These are phyloP conservation scores for Wickerhamiella domercqiae DNA, from an alignment of 805 yeast species.

Conservation along the genomic window DNA sequence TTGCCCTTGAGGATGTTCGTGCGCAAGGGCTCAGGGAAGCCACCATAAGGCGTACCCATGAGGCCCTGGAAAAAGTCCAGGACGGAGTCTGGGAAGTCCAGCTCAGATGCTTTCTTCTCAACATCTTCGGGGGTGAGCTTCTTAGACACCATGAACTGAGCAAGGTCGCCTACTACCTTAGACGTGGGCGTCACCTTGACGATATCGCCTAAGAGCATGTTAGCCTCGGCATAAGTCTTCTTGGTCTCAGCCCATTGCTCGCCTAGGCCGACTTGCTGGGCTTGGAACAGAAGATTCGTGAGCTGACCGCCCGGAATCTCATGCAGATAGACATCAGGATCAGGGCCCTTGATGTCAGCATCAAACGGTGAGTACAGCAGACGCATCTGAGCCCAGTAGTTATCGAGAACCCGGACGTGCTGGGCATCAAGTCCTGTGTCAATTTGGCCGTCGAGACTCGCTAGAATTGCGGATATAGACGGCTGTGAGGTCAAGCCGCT, in stretches of 20 bases:
- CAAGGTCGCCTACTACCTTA: conserved; percentile 98
- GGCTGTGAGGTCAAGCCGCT: conserved; percentile 99
- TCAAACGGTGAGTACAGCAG: conserved; percentile 91
- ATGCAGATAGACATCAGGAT: conserved; percentile 95
- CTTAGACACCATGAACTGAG: conserved; percentile 98
- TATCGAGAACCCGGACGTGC: conserved; percentile 68
- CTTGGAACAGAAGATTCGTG: conserved; percentile 95
- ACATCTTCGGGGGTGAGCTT: conserved; percentile 78
- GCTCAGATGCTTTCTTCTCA: conserved; percentile 65
- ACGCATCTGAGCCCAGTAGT: conserved; percentile 99
- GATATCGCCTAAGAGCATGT: conserved; percentile 80
- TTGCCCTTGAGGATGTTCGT: conserved; percentile 78
- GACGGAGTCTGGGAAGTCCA: conserved; percentile 98
- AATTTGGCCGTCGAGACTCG: conserved; percentile 77
- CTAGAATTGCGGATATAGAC: conserved; percentile 79
- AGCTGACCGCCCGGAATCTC: conserved; percentile 99
- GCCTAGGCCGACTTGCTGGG: conserved; percentile 96
- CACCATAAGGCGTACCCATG: conserved; percentile 99
- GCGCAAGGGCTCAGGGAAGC: conserved; percentile 98
- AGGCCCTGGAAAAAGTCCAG: conserved; percentile 97
- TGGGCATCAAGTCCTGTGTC: conserved; percentile 55
- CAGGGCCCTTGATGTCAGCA: conserved; percentile 98
- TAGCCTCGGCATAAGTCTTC: conserved; percentile 85
- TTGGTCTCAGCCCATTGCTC: conserved; percentile 94
- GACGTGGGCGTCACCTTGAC: conserved; percentile 99